Conservation (phyloP, 352 stramenopile species). For the Globisporangium irregulare region DNA sequence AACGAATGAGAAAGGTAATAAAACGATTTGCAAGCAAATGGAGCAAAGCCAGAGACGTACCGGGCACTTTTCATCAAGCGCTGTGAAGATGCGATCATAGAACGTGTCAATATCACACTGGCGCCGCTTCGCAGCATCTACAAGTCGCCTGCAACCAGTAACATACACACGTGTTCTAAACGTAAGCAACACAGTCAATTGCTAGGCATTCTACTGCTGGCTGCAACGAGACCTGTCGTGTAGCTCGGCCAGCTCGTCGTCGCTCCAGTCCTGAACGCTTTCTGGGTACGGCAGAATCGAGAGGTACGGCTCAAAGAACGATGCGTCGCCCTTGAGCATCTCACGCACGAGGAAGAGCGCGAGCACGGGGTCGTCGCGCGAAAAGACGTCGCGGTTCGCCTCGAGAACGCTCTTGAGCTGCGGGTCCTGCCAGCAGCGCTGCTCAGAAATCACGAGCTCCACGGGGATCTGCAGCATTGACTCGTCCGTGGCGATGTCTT, state of each 20-base stretch:
- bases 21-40: background rate
- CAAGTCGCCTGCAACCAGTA: conserved; percentile 28
- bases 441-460: conserved; percentile 73
- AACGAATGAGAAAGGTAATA: background rate
- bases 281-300: conserved; percentile 74
- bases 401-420: conserved; percentile 43
- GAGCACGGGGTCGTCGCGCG: conserved; percentile 79
- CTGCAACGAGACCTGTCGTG: conserved; percentile 41
- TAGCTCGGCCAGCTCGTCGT: conserved; percentile 64
- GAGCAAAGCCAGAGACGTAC: conserved; percentile 18
- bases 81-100: conserved; percentile 49
- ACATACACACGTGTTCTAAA: background rate
- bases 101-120: conserved; percentile 52
- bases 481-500: conserved; percentile 53
- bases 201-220: background rate
- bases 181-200: background rate
- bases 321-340: conserved; percentile 47
- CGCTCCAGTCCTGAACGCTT: conserved; percentile 81
- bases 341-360: conserved; percentile 84
- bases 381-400: conserved; percentile 62
- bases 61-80: conserved; percentile 46
- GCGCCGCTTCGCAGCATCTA: conserved; percentile 43
- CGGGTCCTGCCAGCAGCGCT: conserved; percentile 48
- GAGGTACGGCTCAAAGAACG: conserved; percentile 89
- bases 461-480: conserved; percentile 66